Base-by-base conservation (phyloP, 208 protist species). In the Acanthamoeba sp. region DNA sequence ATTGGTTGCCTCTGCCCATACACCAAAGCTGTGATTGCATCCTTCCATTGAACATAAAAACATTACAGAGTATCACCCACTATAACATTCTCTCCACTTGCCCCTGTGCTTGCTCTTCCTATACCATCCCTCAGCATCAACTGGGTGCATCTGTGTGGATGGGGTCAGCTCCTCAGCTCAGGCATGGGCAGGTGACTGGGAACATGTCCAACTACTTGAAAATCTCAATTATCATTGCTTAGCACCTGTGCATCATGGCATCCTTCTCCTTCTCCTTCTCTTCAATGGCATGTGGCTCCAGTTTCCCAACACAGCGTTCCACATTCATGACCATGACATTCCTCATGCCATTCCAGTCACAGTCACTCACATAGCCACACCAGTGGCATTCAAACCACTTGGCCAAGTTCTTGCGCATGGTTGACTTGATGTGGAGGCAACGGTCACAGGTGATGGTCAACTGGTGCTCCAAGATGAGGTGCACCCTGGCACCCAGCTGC, bases 401-500 rank as follows among this genome's bases (percentile, higher is more conserved):
- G 24, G 82, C 40, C 24, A 1, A 29, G 29, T 85, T 85, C 10
- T 85, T 85, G n/a, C 76, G 38, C 27, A 84, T 34, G 22, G 73
- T 45, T 18, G 20, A 7, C 36, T 89, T 40, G 1, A 89, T 57
- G n/a, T 34, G 32, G 80, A 89, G 45, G 80, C 80, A 89, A 16
- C 5, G 34, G 42, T 7, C 52, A 64, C 80, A 89, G 22, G 1
- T 89, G 45, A 89, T 89, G 48, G 40, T 64, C 29, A 40, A 40
- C 80, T 89, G 80, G 27, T 16, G 80, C 45, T 89, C 45, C 52
- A 5, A 32, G 1, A 64, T n/a, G 18, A 40, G 22, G 52, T 89
- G 80, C 80, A 89, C 80, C 32, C 80, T 89, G n/a, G 32, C 80
- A 27, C 80, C 80, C 80, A 89, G 45, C 45, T 89, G n/a, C 80